Evolutionary conservation across 306 rosid species (phyloP).

Genomic region (Pueraria montana): DNA sequence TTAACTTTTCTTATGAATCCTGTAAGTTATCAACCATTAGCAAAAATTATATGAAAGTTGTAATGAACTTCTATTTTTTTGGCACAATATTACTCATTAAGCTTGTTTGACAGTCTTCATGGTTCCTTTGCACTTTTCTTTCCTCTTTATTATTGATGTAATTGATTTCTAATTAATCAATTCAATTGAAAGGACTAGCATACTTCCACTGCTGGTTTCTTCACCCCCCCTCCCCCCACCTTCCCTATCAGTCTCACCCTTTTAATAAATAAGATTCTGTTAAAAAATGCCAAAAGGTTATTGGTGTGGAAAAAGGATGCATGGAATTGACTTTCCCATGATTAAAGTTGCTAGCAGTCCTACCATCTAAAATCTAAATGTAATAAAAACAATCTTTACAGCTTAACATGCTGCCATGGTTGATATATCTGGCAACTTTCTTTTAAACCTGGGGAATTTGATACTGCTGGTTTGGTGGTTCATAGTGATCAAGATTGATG

Average conservation of each 20-base stretch:
- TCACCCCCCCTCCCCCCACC: background rate
- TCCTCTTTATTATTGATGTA: background rate
- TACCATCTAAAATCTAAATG: slow-evolving; percentile 19
- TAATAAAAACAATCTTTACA: background rate
- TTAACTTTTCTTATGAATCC: background rate
- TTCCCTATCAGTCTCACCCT: background rate
- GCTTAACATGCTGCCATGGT: slow-evolving; percentile 26
- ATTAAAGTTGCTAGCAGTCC: slow-evolving; percentile 14
- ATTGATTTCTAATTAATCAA: slow-evolving; percentile 9
- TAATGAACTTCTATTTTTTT: slow-evolving; percentile 21
- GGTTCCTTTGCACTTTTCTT: background rate
- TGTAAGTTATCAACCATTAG: slow-evolving; percentile 8
- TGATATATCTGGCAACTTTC: slow-evolving; percentile 27
- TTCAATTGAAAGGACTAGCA: slow-evolving; percentile 1
- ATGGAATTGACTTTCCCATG: slow-evolving; percentile 8
- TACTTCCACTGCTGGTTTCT: background rate
- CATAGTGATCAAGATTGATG: slow-evolving; percentile 5
- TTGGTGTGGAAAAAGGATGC: slow-evolving; percentile 3
- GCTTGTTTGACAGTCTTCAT: slow-evolving; percentile 18
- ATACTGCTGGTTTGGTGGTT: slow-evolving; percentile 25
- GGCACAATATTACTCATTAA: background rate
- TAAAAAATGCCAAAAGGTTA: slow-evolving; percentile 16
- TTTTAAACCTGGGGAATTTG: slow-evolving; percentile 12
- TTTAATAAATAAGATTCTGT: background rate
- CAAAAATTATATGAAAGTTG: slow-evolving; percentile 22